Percentiles rank a stretch among this genome's conserved stretches.
These are phyloP conservation scores for Aspergillus sp. DNA, from an alignment of 2,329 filamentous ascomycete species.

Conservation along the genomic window DNA sequence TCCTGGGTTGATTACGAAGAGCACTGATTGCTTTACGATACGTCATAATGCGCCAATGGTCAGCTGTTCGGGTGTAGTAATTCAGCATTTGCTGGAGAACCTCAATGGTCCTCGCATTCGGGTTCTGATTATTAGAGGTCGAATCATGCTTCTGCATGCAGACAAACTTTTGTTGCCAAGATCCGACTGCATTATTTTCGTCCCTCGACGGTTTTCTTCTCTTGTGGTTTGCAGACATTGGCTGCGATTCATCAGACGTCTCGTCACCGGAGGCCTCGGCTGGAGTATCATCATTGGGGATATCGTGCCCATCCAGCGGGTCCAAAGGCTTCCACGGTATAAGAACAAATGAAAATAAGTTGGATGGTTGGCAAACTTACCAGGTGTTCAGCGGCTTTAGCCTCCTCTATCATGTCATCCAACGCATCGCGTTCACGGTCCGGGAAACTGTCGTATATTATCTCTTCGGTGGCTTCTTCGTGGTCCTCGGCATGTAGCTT, in stretches of 20 bases:
- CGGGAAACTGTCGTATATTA: conserved; percentile 2
- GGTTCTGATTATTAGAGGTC: conserved; percentile 52
- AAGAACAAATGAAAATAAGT: neutral
- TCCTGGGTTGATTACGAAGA: conserved; percentile 63
- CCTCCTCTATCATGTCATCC: conserved; percentile 63
- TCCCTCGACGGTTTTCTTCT: conserved; percentile 10
- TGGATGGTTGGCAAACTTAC: conserved; percentile 26
- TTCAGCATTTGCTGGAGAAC: conserved; percentile 75
- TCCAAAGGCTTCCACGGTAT: conserved; percentile 34
- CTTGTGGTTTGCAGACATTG: conserved; percentile 13
- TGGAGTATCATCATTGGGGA: conserved; percentile 23
- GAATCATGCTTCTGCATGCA: conserved; percentile 61
- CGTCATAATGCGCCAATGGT: conserved; percentile 72
- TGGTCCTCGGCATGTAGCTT: neutral
- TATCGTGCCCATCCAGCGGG: conserved; percentile 21
- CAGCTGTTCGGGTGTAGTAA: conserved; percentile 72
- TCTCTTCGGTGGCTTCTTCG: conserved; percentile 2
- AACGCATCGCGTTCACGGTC: conserved; percentile 54
- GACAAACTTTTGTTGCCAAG: conserved; percentile 49
- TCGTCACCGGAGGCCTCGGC: conserved; percentile 15
- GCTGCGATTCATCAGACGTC: conserved; percentile 16
- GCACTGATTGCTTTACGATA: conserved; percentile 78
- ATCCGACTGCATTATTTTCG: conserved; percentile 11
- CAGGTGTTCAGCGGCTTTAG: conserved; percentile 61
- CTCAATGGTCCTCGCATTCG: conserved; percentile 74